phyloP scores from a whole-genome alignment of 2,329 filamentous ascomycete genomes.

The Fusarium sp. region DNA sequence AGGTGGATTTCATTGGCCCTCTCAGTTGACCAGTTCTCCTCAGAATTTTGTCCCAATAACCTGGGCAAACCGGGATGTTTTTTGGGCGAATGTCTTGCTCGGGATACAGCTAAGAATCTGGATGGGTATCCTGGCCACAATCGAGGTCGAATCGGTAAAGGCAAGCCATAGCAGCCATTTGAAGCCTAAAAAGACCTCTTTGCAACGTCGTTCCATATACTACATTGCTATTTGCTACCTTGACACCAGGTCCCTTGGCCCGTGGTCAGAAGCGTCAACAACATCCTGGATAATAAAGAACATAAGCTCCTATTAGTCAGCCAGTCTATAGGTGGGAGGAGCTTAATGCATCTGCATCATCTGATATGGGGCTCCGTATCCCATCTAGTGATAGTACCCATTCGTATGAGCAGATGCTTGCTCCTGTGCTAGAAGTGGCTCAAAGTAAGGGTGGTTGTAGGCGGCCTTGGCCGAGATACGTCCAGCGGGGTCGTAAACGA shows the following conservation, averaged over 20 bases:
- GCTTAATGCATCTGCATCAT: constrained; percentile 36
- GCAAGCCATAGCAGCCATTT: constrained; percentile 12
- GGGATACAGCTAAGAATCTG: neutral
- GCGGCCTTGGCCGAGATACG: constrained; percentile 91
- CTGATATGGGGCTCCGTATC: constrained; percentile 37
- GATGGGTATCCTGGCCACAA: neutral
- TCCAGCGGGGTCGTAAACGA: constrained; percentile 86
- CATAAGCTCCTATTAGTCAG: constrained; percentile 8
- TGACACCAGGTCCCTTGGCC: constrained; percentile 5
- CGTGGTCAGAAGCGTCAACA: constrained; percentile 7
- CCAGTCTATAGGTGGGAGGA: constrained; percentile 1
- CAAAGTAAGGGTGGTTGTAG: constrained; percentile 85
- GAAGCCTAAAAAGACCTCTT: constrained; percentile 8
- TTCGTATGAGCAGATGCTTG: constrained; percentile 45
- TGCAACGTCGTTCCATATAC: neutral
- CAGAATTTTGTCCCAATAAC: neutral
- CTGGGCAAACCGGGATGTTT: neutral
- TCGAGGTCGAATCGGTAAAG: constrained; percentile 6
- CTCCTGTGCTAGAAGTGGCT: constrained; percentile 50
- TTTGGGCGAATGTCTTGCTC: neutral
- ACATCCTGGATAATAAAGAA: constrained; percentile 28
- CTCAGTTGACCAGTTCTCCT: neutral
- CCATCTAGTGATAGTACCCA: constrained; percentile 51
- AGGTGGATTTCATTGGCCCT: neutral
- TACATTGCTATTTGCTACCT: constrained; percentile 4